phyloP scores from a whole-genome alignment of 495 filamentous ascomycete species.

The Aspergillus diversus region DNA sequence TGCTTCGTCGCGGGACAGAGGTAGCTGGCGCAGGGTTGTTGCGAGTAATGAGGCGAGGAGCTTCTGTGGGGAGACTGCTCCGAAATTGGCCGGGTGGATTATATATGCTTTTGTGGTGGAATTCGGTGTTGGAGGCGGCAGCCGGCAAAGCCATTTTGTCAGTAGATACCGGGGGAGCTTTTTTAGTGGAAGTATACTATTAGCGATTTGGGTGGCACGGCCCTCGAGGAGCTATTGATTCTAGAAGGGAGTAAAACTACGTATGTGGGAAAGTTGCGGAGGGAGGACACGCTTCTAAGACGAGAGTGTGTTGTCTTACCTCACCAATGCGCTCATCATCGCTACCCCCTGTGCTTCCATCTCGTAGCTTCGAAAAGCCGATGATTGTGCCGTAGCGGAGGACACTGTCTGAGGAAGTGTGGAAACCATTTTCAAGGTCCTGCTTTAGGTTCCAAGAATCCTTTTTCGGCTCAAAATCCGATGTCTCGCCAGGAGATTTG shows the following conservation, averaged over 20 bases:
- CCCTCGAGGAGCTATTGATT: no score
- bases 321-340: conserved; percentile 41
- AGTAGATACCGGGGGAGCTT: conserved; percentile 32
- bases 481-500: neutral
- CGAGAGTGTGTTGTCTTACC: conserved; percentile 23
- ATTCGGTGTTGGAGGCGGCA: conserved; percentile 15
- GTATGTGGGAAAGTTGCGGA: neutral
- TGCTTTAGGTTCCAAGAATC: conserved; percentile 37
- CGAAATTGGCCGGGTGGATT: conserved; percentile 77
- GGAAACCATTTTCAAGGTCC: conserved; percentile 34
- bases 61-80: conserved; percentile 76
- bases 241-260: no score
- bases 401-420: conserved; percentile 17
- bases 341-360: conserved; percentile 29
- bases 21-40: conserved; percentile 12
- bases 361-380: conserved; percentile 43
- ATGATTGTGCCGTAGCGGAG: conserved; percentile 42
- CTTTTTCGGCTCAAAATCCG: conserved; percentile 1
- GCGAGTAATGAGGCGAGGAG: conserved; percentile 51
- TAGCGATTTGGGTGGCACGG: neutral
- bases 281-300: no score
- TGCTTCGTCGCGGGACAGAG: conserved; percentile 38
- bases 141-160: conserved; percentile 22
- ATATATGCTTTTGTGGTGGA: conserved; percentile 38
- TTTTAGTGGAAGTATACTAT: neutral